These are phyloP conservation scores for Collybia mongolica DNA, from an alignment of 768 basidiomycete genomes.

Conservation along the genomic window DNA sequence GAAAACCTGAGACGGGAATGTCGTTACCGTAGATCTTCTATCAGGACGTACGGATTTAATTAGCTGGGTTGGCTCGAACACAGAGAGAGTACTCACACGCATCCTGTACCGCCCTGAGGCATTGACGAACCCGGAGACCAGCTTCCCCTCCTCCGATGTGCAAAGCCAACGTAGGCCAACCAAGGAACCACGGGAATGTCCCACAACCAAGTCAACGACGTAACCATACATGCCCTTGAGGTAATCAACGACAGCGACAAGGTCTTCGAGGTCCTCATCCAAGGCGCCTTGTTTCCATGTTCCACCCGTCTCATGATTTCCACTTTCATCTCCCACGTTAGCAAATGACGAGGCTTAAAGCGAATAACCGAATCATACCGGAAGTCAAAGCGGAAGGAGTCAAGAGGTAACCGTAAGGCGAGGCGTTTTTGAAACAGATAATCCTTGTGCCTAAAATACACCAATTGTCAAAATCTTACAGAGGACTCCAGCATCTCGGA, in stretches of 20 bases:
- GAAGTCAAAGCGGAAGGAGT: conserved; percentile 88
- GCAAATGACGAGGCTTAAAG: conserved; percentile 2
- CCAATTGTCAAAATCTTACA: conserved; percentile 13
- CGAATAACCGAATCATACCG: conserved; percentile 45
- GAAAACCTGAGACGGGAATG: conserved; percentile 5
- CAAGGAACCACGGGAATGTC: conserved; percentile 79
- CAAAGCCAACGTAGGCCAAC: conserved; percentile 69
- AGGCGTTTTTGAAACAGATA: conserved; percentile 80
- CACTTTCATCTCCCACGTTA: conserved; percentile 37
- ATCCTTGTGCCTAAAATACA: conserved; percentile 71
- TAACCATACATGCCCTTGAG: conserved; percentile 64
- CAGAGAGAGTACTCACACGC: conserved; percentile 46
- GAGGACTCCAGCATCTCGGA: conserved; percentile 16
- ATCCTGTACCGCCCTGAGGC: conserved; percentile 79
- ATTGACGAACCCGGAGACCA: conserved; percentile 66
- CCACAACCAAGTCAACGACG: conserved; percentile 65
- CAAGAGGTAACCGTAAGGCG: conserved; percentile 60
- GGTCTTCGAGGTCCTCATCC: conserved; percentile 61
- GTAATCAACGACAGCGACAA: conserved; percentile 62
- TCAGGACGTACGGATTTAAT: conserved; percentile 6
- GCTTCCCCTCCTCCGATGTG: conserved; percentile 54
- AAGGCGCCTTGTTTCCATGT: conserved; percentile 61
- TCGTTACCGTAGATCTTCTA: conserved; percentile 45
- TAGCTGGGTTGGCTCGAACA: neutral
- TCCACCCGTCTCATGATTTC: conserved; percentile 76